These are phyloP conservation scores for Teratosphaeria gauchensis DNA, from an alignment of 2,329 filamentous ascomycete genomes.

Conservation along the genomic window DNA sequence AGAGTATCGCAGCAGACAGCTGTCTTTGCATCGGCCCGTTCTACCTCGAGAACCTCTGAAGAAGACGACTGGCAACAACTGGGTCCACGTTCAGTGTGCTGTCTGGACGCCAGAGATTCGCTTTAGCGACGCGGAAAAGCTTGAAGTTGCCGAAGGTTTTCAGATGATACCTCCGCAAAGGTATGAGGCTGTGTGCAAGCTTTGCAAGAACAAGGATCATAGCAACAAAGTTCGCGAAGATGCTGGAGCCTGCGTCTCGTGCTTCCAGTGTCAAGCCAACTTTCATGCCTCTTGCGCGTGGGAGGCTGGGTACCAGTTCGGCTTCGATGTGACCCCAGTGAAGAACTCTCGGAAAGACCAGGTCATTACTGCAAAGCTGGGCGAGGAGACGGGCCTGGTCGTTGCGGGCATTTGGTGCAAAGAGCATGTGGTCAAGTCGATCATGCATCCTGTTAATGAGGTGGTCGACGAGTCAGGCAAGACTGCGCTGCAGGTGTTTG, in stretches of 20 bases:
- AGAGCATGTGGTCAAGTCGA: slow-evolving; percentile 62
- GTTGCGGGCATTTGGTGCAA: slow-evolving; percentile 87
- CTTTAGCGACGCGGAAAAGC: slow-evolving; percentile 72
- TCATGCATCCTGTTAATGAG: slow-evolving; percentile 72
- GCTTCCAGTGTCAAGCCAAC: slow-evolving; percentile 59
- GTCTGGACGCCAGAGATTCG: slow-evolving; percentile 88
- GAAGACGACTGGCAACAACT: slow-evolving; percentile 91
- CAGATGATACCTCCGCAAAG: slow-evolving; percentile 64
- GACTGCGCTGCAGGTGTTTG: slow-evolving; percentile 78
- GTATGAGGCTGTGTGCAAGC: slow-evolving; percentile 71
- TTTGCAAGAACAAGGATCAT: slow-evolving; percentile 59
- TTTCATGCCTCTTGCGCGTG: slow-evolving; percentile 90
- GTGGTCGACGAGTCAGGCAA: slow-evolving; percentile 58
- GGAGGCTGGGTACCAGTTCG: slow-evolving; percentile 70
- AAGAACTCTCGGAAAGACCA: slow-evolving; percentile 82
- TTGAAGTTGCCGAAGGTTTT: slow-evolving; percentile 85
- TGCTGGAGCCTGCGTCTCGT: slow-evolving; percentile 69
- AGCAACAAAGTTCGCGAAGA: slow-evolving; percentile 19
- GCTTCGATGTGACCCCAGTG: slow-evolving; percentile 82
- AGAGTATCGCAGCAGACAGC: slow-evolving; percentile 74
- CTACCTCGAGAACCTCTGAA: slow-evolving; percentile 87
- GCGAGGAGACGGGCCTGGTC: slow-evolving; percentile 72
- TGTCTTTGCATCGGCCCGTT: slow-evolving; percentile 70
- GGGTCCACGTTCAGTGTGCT: slow-evolving; percentile 92
- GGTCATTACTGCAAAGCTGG: slow-evolving; percentile 68